Conservation (phyloP, 2,329 filamentous ascomycete species). For the Apiospora malaysiana region DNA sequence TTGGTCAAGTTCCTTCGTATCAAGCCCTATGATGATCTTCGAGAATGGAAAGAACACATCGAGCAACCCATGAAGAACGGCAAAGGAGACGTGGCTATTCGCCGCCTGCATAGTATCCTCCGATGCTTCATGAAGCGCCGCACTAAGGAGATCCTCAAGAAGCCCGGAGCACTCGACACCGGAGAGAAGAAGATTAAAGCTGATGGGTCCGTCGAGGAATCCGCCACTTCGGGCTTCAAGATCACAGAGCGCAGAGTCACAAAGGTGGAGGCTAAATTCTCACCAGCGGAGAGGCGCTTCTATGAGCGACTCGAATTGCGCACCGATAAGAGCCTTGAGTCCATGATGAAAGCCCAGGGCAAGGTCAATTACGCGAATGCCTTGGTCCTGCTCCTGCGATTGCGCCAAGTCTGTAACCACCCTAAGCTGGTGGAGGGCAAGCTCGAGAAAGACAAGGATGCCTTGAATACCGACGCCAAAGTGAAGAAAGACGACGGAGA, state of each 20-base stretch:
- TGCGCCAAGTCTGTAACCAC: conserved; percentile 95
- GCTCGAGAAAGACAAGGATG: conserved; percentile 86
- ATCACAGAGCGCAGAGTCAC: conserved; percentile 92
- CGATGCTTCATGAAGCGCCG: conserved; percentile 98
- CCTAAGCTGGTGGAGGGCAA: conserved; percentile 86
- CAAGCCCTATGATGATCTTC: conserved; percentile 85
- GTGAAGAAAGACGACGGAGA: conserved; percentile 63
- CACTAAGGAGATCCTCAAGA: conserved; percentile 94
- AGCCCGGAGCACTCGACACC: conserved; percentile 80
- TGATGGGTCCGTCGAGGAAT: conserved; percentile 55
- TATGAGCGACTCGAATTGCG: conserved; percentile 84
- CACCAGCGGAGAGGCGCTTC: conserved; percentile 80
- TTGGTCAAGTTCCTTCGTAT: conserved; percentile 92
- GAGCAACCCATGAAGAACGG: conserved; percentile 89
- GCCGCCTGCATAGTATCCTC: conserved; percentile 81
- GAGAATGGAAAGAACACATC: conserved; percentile 90
- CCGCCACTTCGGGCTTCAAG: conserved; percentile 73
- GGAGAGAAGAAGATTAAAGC: conserved; percentile 66
- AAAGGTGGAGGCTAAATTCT: conserved; percentile 78
- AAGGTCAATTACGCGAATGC: conserved; percentile 92
- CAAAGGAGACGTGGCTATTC: conserved; percentile 86
- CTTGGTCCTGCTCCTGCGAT: conserved; percentile 85
- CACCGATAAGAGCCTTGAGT: conserved; percentile 83
- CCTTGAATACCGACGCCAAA: conserved; percentile 69
- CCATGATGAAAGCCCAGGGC: conserved; percentile 88